Conservation (phyloP, 306 rosid species). For the Arachis hypogaea region DNA sequence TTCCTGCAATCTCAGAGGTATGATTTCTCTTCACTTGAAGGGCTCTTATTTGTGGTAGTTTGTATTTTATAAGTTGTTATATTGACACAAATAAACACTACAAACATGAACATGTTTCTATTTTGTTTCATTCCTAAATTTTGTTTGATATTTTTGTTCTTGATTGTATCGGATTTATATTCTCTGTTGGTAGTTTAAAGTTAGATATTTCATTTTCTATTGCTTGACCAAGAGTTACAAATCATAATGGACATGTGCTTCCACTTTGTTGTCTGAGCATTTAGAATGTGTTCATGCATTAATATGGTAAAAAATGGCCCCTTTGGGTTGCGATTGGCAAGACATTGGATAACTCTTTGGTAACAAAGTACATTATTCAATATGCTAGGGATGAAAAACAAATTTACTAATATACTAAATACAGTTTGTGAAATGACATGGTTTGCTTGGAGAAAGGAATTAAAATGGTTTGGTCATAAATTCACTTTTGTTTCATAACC, state of each 20-base stretch:
- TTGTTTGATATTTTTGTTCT: not conserved
- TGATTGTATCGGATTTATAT: slow-evolving; percentile 18
- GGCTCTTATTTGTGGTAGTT: slow-evolving; percentile 20
- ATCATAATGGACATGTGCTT: not conserved
- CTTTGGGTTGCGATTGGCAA: not conserved
- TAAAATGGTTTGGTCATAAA: not conserved
- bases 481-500: not conserved
- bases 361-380: not conserved
- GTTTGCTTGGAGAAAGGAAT: slow-evolving; percentile 12
- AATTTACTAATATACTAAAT: not conserved
- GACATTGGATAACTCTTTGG: not conserved
- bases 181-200: slow-evolving; percentile 12
- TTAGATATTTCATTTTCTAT: not conserved
- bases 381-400: not conserved
- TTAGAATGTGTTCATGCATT: not conserved
- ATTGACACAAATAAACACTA: not conserved
- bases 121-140: slow-evolving; percentile 20
- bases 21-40: slow-evolving; percentile 32
- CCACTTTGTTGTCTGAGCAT: not conserved
- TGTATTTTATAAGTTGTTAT: slow-evolving; percentile 17
- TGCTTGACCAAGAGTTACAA: not conserved
- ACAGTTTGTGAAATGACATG: not conserved
- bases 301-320: not conserved
- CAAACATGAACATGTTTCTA: not conserved
- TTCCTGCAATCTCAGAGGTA: slow-evolving; percentile 93